A percentile compares a stretch with the other conserved stretches of the same genome.
phyloP scores from a whole-genome alignment of 176 grass and related monocot genomes.

The Themeda triandra region DNA sequence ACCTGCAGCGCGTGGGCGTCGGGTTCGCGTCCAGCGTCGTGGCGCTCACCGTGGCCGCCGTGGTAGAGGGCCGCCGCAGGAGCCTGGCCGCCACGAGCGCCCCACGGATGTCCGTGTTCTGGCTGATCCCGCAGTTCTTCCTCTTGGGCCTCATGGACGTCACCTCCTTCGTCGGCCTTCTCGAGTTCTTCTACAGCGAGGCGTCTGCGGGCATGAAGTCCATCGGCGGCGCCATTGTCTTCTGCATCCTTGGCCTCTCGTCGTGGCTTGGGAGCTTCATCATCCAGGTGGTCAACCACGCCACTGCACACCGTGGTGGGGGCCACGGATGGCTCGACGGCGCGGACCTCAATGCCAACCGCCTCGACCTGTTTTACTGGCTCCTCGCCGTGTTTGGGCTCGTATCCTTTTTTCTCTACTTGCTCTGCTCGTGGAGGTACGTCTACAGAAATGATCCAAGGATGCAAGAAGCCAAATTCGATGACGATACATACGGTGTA shows the following conservation, averaged over 20 bases:
- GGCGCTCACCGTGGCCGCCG: constrained; percentile 37
- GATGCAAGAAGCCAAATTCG: background rate
- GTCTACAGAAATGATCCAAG: constrained; percentile 41
- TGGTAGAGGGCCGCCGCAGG: constrained; percentile 32
- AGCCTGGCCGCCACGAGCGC: background rate
- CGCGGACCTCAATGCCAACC: constrained; percentile 31
- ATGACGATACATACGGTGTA: background rate
- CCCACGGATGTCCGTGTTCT: constrained; percentile 51
- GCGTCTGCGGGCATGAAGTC: constrained; percentile 66
- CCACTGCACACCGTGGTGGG: background rate
- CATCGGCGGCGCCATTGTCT: constrained; percentile 54
- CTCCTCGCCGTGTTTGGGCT: constrained; percentile 40
- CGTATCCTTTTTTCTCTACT: constrained; percentile 38
- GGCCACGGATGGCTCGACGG: constrained; percentile 51
- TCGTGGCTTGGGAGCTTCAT: constrained; percentile 55
- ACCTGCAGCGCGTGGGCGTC: constrained; percentile 61
- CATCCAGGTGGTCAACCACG: constrained; percentile 47
- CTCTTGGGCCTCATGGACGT: constrained; percentile 58
- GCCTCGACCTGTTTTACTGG: constrained; percentile 75
- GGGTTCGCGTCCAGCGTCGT: constrained; percentile 37
- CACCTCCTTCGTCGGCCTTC: constrained; percentile 61
- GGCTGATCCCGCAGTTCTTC: constrained; percentile 69
- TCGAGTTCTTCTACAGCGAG: constrained; percentile 86
- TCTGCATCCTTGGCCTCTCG: constrained; percentile 44
- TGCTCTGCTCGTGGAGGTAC: constrained; percentile 46